These are phyloP conservation scores for Fusarium sp. DNA, from an alignment of 2,329 filamentous ascomycete species.

Conservation along the genomic window DNA sequence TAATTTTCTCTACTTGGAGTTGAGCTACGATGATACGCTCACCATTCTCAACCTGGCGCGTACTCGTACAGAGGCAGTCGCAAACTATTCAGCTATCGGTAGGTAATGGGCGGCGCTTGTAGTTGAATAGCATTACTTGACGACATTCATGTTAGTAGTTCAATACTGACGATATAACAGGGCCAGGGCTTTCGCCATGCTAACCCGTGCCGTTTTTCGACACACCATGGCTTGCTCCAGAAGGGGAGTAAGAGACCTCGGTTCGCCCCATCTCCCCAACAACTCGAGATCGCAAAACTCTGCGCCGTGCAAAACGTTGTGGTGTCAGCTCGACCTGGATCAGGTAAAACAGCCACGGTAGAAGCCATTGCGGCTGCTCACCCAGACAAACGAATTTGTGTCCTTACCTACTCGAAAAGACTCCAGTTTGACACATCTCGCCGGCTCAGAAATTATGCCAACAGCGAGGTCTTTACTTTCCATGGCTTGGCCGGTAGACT, in stretches of 20 bases:
- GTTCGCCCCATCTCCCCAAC: slow-evolving; percentile 42
- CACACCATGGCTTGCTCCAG: neutral
- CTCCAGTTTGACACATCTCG: slow-evolving; percentile 42
- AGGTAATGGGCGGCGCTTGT: neutral
- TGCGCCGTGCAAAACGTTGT: slow-evolving; percentile 45
- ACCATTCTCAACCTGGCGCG: neutral
- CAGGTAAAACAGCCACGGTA: slow-evolving; percentile 49
- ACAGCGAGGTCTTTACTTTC: slow-evolving; percentile 44
- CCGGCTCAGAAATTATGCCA: slow-evolving; percentile 34
- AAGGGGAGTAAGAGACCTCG: neutral
- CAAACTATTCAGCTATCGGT: slow-evolving; percentile 4
- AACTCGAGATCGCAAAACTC: slow-evolving; percentile 39
- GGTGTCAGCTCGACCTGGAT: slow-evolving; percentile 49
- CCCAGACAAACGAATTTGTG: slow-evolving; percentile 28
- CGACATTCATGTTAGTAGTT: no score
- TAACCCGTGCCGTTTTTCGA: slow-evolving; percentile 1
- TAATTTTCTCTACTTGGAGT: no score
- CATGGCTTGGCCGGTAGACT: slow-evolving; percentile 42
- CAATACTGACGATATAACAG: slow-evolving; percentile 3
- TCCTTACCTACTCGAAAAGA: slow-evolving; percentile 47
- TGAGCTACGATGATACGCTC: slow-evolving; percentile 1
- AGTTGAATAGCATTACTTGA: neutral
- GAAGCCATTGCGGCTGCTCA: slow-evolving; percentile 46
- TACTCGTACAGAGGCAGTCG: neutral
- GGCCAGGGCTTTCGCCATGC: neutral